Percentiles rank a stretch among this genome's conserved stretches.
phyloP scores from a whole-genome alignment of 257 asterid species.

The Mitragyna speciosa region DNA sequence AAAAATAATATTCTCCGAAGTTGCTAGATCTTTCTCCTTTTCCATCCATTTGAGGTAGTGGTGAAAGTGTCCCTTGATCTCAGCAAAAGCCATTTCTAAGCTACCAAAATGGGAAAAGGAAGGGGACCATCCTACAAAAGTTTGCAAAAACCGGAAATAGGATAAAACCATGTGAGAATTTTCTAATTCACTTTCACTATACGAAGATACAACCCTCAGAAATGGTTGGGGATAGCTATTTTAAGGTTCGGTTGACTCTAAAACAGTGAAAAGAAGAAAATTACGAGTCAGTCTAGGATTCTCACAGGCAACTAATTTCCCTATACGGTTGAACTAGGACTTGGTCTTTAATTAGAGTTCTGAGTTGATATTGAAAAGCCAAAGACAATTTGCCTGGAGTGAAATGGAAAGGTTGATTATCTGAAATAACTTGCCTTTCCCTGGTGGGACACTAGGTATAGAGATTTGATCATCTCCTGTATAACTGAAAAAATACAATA shows the following conservation, averaged over 20 bases:
- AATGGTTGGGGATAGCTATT: too few species aligned
- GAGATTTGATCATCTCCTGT: not conserved
- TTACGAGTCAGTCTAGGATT: too few species aligned
- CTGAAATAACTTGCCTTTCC: not conserved
- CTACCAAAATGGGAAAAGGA: not conserved
- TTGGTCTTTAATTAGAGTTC: not conserved
- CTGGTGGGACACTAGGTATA: not conserved
- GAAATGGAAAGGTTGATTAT: not conserved
- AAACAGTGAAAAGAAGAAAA: too few species aligned
- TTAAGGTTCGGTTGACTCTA: too few species aligned
- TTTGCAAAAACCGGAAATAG: not conserved
- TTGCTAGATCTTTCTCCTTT: not conserved
- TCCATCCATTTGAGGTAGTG: not conserved
- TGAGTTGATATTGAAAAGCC: not conserved
- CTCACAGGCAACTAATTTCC: too few species aligned
- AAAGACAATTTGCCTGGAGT: not conserved
- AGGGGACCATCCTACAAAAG: not conserved
- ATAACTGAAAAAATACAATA: too few species aligned
- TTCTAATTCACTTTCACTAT: not conserved
- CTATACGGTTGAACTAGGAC: too few species aligned
- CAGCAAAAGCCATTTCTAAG: slow-evolving; percentile 23
- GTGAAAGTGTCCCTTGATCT: slow-evolving; percentile 17
- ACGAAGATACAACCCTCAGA: too few species aligned
- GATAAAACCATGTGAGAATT: not conserved
- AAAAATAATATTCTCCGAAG: not conserved